Base-by-base conservation (phyloP, 495 filamentous ascomycete species). In the Daldinia decipiens region DNA sequence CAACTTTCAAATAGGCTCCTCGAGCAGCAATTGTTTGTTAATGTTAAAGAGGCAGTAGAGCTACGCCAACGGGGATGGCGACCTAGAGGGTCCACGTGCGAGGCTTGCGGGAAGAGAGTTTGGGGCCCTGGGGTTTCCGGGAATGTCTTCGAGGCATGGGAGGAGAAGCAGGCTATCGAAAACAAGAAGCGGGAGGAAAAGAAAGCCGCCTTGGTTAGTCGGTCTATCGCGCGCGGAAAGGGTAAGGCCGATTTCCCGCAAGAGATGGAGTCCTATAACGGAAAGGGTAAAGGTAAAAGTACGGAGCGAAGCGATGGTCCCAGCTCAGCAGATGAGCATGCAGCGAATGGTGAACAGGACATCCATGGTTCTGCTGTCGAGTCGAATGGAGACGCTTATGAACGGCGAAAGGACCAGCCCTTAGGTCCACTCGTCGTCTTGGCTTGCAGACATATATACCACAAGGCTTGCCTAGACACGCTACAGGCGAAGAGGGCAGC, bases 101-200 rank as follows among this genome's bases (percentile, higher is more conserved):
- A 97, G 76, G 87, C 88, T 8, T 99, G 95, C 62, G 89, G 90
- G 29, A 87, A 87, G 67, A 84, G 93, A 19, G 88, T 93, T 2
- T 99, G 95, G 95, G 95, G 95, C 0, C 93, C 93, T 2, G 94
- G 93, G 2, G 91, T 92, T 17, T 90, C 92, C 0, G 87, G 89
- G 3, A 83, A 88, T 54, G 85, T 95, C 19, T 98, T 93, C 83
- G 87, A 91, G 38, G 90, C 88, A 7, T 98, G 93, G 93, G 88
- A 93, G 77, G 83, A 83, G 60, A 85, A 82, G 57, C 87, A 91
- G 73, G 79, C 81, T 9, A 76, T 81, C n/a, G 82, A 82, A 31
- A 78, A 81, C 27, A 77, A 72, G 67, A 76, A 73, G 11, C 70
- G 79, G 19, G 76, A 76, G 71, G 77, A 82, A 65, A 72, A 73